Conservation (phyloP, 1,284 basidiomycete species). For the Malassezia arunalokei region DNA sequence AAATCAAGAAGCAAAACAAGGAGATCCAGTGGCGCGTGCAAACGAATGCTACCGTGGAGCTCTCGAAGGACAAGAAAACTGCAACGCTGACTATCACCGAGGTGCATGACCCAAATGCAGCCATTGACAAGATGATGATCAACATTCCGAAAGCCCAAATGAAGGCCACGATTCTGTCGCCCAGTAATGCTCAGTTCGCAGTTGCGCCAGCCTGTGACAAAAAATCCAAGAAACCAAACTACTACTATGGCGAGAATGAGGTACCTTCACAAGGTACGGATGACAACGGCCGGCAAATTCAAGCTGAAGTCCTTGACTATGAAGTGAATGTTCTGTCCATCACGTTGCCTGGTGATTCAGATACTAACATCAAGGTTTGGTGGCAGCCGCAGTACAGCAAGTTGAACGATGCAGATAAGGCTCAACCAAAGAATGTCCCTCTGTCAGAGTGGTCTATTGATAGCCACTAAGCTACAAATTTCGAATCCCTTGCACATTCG, state of each 20-base stretch:
- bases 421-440: constrained; percentile 31
- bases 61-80: constrained; percentile 48
- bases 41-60: constrained; percentile 62
- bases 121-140: constrained; percentile 12
- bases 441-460: constrained; percentile 38
- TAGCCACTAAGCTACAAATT: constrained; percentile 23
- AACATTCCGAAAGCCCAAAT: constrained; percentile 41
- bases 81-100: constrained; percentile 58
- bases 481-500: background rate
- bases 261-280: constrained; percentile 53
- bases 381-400: constrained; percentile 45
- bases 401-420: constrained; percentile 23
- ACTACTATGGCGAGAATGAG: constrained; percentile 51
- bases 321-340: constrained; percentile 70
- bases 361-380: constrained; percentile 49
- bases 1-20: constrained; percentile 35
- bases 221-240: constrained; percentile 11
- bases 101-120: constrained; percentile 51
- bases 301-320: constrained; percentile 10
- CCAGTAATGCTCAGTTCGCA: constrained; percentile 51
- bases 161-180: constrained; percentile 52
- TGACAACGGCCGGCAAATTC: background rate
- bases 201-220: constrained; percentile 16
- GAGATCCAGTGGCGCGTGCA: constrained; percentile 81
- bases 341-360: constrained; percentile 48